Base-by-base conservation (phyloP, 2,329 filamentous ascomycete genomes). In the Paracorniculantispora psalliotae region DNA sequence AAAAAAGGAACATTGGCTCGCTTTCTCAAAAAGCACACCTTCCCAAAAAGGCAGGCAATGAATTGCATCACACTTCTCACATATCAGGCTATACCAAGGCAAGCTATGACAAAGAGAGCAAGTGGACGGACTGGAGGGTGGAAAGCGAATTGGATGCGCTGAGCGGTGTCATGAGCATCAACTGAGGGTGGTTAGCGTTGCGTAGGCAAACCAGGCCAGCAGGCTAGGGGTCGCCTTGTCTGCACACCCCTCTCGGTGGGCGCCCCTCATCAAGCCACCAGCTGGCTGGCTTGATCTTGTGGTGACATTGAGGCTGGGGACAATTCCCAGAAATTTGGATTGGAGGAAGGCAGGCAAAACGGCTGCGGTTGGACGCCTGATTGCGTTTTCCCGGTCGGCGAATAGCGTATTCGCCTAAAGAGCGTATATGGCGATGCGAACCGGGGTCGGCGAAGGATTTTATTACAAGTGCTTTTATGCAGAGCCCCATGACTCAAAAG, bases 221-320 rank as follows among this genome's bases (percentile, higher is more conserved):
- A n/a, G 13, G 41, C 33, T 26, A 46, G 30, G 33, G 30, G 33
- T 48, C 59, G 59, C 59, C 59, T 57, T 60, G 53, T 60, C 59
- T 60, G 47, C 59, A 60, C 59, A 35, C 59, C 59, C 52, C 37
- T 43, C 30, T 39, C n/a, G 46, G 23, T 37, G 25, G 35, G 37
- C 54, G 56, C 47, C 56, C 56, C 56, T 51, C 56, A 52, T 59
- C 56, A 59, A 59, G 56, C 56, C 56, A 59, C 56, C 47, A 52
- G 56, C 48, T 59, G 39, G 47, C 30, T 26, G 56, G 48, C 56
- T 52, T 59, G 47, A 59, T 52, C 56, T 51, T 59, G 56, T 52
- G 56, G 56, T 59, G 41, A 46, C 56, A 59, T 59, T 59, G 56
- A 52, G 56, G 56, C 56, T 59, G 56, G 56, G 52, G 56, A 59